These are phyloP conservation scores for Colletotrichum eleusines DNA, from an alignment of 2,329 filamentous ascomycete species.

Conservation along the genomic window DNA sequence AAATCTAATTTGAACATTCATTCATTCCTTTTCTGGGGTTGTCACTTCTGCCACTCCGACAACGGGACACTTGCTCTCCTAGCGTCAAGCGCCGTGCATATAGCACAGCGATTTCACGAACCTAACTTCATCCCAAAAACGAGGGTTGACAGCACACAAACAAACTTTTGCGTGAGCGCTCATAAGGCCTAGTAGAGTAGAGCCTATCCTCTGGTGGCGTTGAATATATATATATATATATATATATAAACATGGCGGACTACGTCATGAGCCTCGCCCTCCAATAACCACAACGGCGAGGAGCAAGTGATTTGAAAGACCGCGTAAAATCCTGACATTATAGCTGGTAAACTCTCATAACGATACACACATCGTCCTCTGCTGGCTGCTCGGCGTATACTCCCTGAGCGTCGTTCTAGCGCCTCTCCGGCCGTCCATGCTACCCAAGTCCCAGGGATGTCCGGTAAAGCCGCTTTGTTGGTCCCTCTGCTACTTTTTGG, in stretches of 20 bases:
- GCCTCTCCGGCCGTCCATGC: slow-evolving; percentile 1
- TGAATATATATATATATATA: too few relatives aligned
- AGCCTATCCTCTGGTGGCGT: slow-evolving; percentile 1
- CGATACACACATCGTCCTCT: slow-evolving; percentile 40
- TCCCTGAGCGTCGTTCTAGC: slow-evolving; percentile 1
- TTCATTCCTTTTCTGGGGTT: background rate
- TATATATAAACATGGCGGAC: background rate
- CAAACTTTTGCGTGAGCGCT: slow-evolving; percentile 7
- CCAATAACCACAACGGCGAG: background rate
- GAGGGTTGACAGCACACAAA: background rate
- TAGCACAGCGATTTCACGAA: background rate
- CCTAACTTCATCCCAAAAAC: background rate
- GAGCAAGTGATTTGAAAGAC: background rate
- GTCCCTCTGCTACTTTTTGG: background rate
- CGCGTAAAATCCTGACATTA: slow-evolving; percentile 40
- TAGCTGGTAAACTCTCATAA: slow-evolving; percentile 39
- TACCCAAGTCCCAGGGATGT: slow-evolving; percentile 5
- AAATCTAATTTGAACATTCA: slow-evolving; percentile 10
- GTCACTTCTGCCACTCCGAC: background rate
- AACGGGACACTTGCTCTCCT: background rate
- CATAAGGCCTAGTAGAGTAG: too few relatives aligned
- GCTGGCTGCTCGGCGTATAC: slow-evolving; percentile 9
- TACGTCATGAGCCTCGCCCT: background rate
- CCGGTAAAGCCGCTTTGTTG: background rate
- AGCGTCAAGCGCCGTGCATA: background rate